These are phyloP conservation scores for Cucurbita pepo DNA, from an alignment of 306 rosid species.

Conservation along the genomic window DNA sequence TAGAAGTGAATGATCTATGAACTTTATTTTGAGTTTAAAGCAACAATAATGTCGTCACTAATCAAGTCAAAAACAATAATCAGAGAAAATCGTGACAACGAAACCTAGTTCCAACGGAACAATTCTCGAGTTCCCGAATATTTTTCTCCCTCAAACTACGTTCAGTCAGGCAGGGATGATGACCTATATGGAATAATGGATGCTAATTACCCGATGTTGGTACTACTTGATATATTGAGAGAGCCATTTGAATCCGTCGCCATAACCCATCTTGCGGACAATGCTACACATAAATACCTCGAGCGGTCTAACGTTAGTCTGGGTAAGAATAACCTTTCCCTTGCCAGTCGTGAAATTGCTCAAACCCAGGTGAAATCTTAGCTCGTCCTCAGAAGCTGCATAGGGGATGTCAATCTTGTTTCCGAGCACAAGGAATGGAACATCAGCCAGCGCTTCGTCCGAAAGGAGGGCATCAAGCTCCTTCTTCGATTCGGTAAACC, in stretches of 20 bases:
- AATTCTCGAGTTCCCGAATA: not conserved
- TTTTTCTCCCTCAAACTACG: not conserved
- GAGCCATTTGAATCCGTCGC: slow-evolving; percentile 47
- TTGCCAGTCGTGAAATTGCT: slow-evolving; percentile 44
- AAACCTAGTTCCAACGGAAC: not conserved
- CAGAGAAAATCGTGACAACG: not conserved
- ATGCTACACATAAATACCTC: slow-evolving; percentile 48
- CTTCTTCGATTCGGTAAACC: slow-evolving; percentile 33
- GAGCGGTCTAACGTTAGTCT: slow-evolving; percentile 36
- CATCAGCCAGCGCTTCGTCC: slow-evolving; percentile 30
- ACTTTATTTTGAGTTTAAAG: slow-evolving; percentile 1
- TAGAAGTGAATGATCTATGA: not conserved
- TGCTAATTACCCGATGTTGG: slow-evolving; percentile 1
- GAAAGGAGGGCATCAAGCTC: slow-evolving; percentile 40
- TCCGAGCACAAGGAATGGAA: slow-evolving; percentile 35
- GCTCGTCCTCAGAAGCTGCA: slow-evolving; percentile 43
- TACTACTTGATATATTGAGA: slow-evolving; percentile 38
- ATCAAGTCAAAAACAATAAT: not conserved
- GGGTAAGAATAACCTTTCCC: slow-evolving; percentile 32
- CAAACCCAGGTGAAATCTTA: slow-evolving; percentile 28
- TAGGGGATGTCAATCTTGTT: slow-evolving; percentile 43
- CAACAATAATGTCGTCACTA: not conserved
- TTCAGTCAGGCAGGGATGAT: not conserved
- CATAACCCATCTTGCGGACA: slow-evolving; percentile 45
- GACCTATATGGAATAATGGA: not conserved